These are phyloP conservation scores for Deinandra increscens DNA, from an alignment of 129 eudicot genomes.

Conservation along the genomic window DNA sequence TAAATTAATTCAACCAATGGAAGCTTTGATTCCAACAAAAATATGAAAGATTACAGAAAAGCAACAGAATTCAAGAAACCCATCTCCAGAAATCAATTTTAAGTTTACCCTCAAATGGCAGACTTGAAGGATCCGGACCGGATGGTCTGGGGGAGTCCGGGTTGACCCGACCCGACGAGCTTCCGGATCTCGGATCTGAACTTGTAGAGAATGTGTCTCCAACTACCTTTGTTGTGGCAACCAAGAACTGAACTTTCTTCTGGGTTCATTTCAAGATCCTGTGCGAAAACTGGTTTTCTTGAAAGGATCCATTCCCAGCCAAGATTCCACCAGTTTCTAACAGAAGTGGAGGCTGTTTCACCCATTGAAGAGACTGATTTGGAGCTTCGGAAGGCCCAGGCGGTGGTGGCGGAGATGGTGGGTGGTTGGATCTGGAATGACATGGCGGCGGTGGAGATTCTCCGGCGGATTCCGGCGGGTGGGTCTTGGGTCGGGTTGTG, in stretches of 20 bases:
- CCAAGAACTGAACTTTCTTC: slow-evolving; percentile 63
- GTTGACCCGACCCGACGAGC: slow-evolving; percentile 42
- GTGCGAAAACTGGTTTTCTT: slow-evolving; percentile 71
- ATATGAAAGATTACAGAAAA: neutral
- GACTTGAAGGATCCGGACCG: slow-evolving; percentile 37
- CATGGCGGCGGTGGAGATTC: slow-evolving; percentile 57
- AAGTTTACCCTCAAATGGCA: slow-evolving; percentile 13
- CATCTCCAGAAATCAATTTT: neutral
- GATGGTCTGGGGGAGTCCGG: slow-evolving; percentile 63
- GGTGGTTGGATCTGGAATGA: slow-evolving; percentile 55
- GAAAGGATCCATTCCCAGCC: slow-evolving; percentile 80
- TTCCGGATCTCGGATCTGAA: slow-evolving; percentile 55
- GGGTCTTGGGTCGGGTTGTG: slow-evolving; percentile 29
- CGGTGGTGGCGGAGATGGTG: slow-evolving; percentile 19
- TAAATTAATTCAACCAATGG: neutral
- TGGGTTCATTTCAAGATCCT: slow-evolving; percentile 91
- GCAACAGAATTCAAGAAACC: neutral
- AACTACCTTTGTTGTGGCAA: slow-evolving; percentile 61
- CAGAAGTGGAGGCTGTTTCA: slow-evolving; percentile 47
- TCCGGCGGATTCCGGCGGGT: slow-evolving; percentile 45
- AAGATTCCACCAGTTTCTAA: slow-evolving; percentile 72
- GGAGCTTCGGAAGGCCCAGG: slow-evolving; percentile 59
- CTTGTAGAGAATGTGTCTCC: slow-evolving; percentile 71
- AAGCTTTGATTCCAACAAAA: neutral
- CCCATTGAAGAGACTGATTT: slow-evolving; percentile 70